phyloP scores from a whole-genome alignment of 129 eudicot species.

The Tanacetum coccineum region DNA sequence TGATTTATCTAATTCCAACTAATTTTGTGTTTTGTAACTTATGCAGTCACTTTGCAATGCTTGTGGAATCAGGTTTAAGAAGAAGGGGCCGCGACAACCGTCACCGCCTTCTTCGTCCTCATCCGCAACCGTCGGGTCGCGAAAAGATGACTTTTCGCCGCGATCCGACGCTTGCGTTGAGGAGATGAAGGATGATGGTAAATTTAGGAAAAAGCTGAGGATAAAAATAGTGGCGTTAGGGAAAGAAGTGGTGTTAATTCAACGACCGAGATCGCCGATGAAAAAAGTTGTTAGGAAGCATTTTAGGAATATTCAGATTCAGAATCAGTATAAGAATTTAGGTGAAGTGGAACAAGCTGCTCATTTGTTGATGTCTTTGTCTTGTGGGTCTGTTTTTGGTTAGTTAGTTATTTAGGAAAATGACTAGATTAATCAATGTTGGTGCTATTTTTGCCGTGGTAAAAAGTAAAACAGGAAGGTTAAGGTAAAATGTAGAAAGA shows the following conservation, averaged over 20 bases:
- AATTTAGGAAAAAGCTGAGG: slow-evolving; percentile 25
- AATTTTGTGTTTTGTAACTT: background rate
- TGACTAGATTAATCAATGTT: too few species aligned
- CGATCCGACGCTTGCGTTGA: background rate
- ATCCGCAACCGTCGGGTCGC: background rate
- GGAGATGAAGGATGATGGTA: background rate
- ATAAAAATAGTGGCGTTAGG: slow-evolving; percentile 32
- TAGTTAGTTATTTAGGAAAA: background rate
- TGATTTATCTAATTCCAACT: background rate
- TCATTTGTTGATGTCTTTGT: slow-evolving; percentile 53
- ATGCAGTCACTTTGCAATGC: slow-evolving; percentile 79
- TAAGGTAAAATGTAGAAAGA: too few species aligned
- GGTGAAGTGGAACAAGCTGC: slow-evolving; percentile 82
- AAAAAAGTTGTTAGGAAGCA: slow-evolving; percentile 35
- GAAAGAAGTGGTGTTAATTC: slow-evolving; percentile 26
- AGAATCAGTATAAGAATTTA: slow-evolving; percentile 31
- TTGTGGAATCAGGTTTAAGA: slow-evolving; percentile 64
- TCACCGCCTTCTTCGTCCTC: slow-evolving; percentile 4
- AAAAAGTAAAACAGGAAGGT: too few species aligned
- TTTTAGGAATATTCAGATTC: background rate
- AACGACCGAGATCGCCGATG: slow-evolving; percentile 33
- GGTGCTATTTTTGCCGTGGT: too few species aligned
- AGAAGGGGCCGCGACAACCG: slow-evolving; percentile 26
- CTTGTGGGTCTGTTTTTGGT: slow-evolving; percentile 54
- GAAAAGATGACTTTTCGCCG: background rate